Evolutionary conservation across 2,329 filamentous ascomycete species (phyloP), one percentile per base, ranked within the genome.

Genomic region (Exophiala dermatitidis): DNA sequence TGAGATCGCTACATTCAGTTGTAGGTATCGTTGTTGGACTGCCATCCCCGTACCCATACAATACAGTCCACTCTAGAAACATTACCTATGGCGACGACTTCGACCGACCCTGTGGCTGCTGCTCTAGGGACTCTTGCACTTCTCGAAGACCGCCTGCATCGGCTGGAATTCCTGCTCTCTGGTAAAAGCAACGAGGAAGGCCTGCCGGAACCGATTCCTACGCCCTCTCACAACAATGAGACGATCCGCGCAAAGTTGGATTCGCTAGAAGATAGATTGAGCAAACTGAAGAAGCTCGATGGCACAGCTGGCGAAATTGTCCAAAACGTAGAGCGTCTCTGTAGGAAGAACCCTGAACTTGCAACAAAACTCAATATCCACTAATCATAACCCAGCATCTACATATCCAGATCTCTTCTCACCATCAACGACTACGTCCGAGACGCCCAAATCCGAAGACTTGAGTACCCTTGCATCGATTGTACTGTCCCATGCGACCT

Each of bases 101-200:
- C 45, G 9, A 36, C 37, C 26, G 50, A 62, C 36, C 58, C 60
- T 9, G 56, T 54, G 12, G 45, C 41, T 10, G 54, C 53, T 3
- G 59, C 61, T 26, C 53, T 43, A 31, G 52, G 49, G 26, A 60
- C 59, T 8, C 56, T 64, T 2, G 59, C 51, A 30, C 67, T 74
- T 42, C 69, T 75, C 7, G 70, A 74, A 56, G 65, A 67, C 6
- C 72, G 73, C 46, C 66, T 75, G 7, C 69, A 66, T 47, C 67
- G 71, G 44, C 65, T 75, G 48, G 69, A 73, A 56, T 75, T 71
- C 60, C 67, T 75, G 42, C 65, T 75, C 8, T 71, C 68, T 7
- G 72, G 72, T 50, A 63, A 66, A 47, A 66, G 68, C 19, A 65
- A 67, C 59, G 72, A 71, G 67, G 68, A 68, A 3, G 71, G 71